These are phyloP conservation scores for Naegleria fowleri DNA, from an alignment of 208 protist genomes.

Conservation along the genomic window DNA sequence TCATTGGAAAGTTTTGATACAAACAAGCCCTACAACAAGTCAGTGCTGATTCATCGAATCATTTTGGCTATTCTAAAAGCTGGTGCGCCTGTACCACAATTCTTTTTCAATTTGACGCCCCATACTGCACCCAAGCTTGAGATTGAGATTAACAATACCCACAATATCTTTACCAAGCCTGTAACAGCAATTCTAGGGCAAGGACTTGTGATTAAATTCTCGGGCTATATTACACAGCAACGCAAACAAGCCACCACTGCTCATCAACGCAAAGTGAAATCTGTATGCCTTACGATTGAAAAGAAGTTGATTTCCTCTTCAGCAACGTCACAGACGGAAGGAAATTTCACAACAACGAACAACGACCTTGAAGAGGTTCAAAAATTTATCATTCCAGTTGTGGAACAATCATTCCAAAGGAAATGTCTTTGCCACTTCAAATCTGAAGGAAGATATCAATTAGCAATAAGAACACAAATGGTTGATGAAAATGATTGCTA, in stretches of 20 bases:
- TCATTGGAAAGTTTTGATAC: not conserved
- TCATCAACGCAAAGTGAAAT: not conserved
- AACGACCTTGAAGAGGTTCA: not conserved
- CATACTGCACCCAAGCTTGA: not conserved
- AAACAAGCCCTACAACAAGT: not conserved
- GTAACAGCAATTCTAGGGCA: not conserved
- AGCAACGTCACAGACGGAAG: not conserved
- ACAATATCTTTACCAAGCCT: not conserved
- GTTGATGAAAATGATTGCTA: not conserved
- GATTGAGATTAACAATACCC: not conserved
- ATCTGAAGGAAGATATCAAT: not conserved
- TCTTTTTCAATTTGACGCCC: not conserved
- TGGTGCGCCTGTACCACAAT: not conserved
- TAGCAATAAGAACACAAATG: not conserved
- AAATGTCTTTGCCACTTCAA: not conserved
- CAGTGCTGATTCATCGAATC: not conserved
- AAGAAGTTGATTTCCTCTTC: not conserved
- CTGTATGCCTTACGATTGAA: not conserved
- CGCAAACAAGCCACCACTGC: not conserved
- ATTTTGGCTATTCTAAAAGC: not conserved
- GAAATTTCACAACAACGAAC: not conserved
- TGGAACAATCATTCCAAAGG: not conserved
- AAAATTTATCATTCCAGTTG: not conserved
- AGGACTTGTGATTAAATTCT: not conserved
- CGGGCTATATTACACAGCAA: not conserved